Conservation (phyloP, 176 grass and related monocot species). For the Pharus latifolius region DNA sequence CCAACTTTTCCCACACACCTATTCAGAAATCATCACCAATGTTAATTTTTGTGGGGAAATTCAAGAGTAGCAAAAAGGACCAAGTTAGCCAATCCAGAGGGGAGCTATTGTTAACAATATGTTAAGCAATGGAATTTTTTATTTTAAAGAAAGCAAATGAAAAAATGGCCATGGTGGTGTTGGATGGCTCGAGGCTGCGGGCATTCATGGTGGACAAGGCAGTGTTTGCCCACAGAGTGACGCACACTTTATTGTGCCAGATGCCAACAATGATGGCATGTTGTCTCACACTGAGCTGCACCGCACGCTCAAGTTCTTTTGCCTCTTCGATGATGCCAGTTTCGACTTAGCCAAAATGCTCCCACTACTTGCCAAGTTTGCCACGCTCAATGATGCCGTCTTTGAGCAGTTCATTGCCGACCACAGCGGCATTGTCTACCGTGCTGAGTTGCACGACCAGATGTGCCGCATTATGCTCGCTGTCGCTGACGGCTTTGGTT, state of each 20-base stretch:
- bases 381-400: conserved; percentile 42
- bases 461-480: conserved; percentile 49
- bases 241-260: conserved; percentile 29
- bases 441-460: conserved; percentile 25
- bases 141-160: too few relatives aligned
- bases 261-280: conserved; percentile 44
- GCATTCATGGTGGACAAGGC: conserved; percentile 34
- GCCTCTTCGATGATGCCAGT: conserved; percentile 33
- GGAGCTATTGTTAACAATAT: too few relatives aligned
- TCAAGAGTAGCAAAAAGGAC: too few relatives aligned
- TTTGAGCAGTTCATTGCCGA: conserved; percentile 47
- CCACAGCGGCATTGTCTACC: conserved; percentile 37
- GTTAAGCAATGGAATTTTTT: too few relatives aligned
- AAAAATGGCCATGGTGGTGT: conserved; percentile 39
- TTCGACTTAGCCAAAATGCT: conserved; percentile 12
- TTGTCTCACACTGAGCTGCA: conserved; percentile 41
- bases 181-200: conserved; percentile 38
- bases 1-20: too few relatives aligned
- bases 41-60: too few relatives aligned
- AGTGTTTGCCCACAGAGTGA: conserved; percentile 24
- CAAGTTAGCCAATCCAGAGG: too few relatives aligned
- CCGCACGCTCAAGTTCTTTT: conserved; percentile 39
- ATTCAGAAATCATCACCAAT: too few relatives aligned
- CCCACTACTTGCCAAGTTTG: conserved; percentile 15
- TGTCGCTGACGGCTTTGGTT: conserved; percentile 43